phyloP scores from a whole-genome alignment of 148 eudicot genomes.

The Cornus controversa region DNA sequence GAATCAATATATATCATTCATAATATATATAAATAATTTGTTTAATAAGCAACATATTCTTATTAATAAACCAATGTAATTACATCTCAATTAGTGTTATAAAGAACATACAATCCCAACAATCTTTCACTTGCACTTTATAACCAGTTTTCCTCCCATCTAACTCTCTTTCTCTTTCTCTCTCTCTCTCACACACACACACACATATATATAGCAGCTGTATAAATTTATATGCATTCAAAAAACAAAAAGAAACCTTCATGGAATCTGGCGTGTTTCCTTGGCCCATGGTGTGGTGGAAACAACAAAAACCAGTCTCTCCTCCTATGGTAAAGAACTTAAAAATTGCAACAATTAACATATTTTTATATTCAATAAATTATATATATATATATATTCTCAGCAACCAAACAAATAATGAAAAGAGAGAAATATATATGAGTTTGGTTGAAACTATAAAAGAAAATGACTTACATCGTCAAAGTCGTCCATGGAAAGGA shows the following conservation, averaged over 20 bases:
- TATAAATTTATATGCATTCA: neutral
- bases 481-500: slow-evolving; percentile 64
- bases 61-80: too few relatives aligned
- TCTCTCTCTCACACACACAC: too few relatives aligned
- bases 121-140: too few relatives aligned
- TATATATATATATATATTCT: neutral
- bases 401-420: neutral
- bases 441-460: neutral
- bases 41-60: too few relatives aligned
- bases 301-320: slow-evolving; percentile 68
- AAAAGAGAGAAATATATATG: neutral
- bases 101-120: too few relatives aligned
- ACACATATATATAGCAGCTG: neutral
- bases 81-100: too few relatives aligned
- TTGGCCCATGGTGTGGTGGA: slow-evolving; percentile 97
- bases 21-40: too few relatives aligned
- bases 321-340: slow-evolving; percentile 52
- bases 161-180: too few relatives aligned
- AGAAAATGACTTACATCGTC: slow-evolving; percentile 47
- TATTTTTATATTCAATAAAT: neutral
- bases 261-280: slow-evolving; percentile 87
- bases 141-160: too few relatives aligned
- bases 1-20: too few relatives aligned
- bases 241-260: slow-evolving; percentile 67
- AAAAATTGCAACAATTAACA: slow-evolving; percentile 19